Conservation (phyloP, 2,329 filamentous ascomycete genomes). For the Aspergillus tanneri region DNA sequence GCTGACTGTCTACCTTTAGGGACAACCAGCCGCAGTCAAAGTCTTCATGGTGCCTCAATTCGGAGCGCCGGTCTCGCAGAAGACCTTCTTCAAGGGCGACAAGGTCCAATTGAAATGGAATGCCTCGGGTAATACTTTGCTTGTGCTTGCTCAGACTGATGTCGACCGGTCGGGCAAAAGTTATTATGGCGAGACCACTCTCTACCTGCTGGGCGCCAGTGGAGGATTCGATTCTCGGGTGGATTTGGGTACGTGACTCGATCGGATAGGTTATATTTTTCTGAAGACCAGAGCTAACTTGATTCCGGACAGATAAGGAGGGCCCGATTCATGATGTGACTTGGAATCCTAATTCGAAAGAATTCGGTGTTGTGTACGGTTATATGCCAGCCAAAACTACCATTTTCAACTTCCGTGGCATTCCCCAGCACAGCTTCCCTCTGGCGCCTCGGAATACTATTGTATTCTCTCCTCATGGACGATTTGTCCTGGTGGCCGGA, state of each 20-base stretch:
- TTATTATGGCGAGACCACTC: constrained; percentile 97
- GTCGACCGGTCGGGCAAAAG: constrained; percentile 98
- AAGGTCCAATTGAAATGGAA: constrained; percentile 99
- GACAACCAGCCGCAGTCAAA: constrained; percentile 89
- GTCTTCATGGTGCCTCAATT: constrained; percentile 93
- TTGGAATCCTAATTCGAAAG: constrained; percentile 98
- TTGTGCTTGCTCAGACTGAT: constrained; percentile 95
- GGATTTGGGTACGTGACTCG: constrained; percentile 59
- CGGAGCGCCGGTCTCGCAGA: constrained; percentile 79
- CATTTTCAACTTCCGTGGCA: constrained; percentile 89
- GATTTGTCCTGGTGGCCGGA: constrained; percentile 89
- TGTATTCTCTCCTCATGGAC: constrained; percentile 86
- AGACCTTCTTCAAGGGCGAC: constrained; percentile 99
- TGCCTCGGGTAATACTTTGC: constrained; percentile 79
- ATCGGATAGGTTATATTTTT: no score
- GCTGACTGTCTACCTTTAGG: constrained; percentile 52
- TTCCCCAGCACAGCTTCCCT: constrained; percentile 79
- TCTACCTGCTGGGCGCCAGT: constrained; percentile 90
- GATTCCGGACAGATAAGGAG: constrained; percentile 70
- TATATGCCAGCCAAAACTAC: constrained; percentile 99
- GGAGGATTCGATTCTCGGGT: constrained; percentile 91
- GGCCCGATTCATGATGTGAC: constrained; percentile 96
- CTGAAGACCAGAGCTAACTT: constrained; percentile 8
- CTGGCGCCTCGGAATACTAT: constrained; percentile 91
- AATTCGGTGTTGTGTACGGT: constrained; percentile 96